Percentiles rank a stretch among this genome's conserved stretches.
These are phyloP conservation scores for Parietichytrium sp. DNA, from an alignment of 108 stramenopile genomes.

Conservation along the genomic window DNA sequence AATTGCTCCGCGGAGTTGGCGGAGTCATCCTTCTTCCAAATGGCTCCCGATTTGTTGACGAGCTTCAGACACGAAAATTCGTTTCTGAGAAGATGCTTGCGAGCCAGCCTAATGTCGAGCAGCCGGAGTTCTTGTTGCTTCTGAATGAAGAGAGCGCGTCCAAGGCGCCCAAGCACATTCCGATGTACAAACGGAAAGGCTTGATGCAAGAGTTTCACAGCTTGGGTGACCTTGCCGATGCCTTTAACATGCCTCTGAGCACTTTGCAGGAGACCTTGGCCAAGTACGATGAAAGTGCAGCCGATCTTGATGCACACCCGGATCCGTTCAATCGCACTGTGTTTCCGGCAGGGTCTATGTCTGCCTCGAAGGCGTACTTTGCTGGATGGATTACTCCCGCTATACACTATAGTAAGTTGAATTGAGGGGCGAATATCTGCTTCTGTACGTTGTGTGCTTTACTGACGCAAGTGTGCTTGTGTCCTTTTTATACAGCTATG, in stretches of 20 bases:
- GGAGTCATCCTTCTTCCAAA: slow-evolving; percentile 24
- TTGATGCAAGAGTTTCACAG: slow-evolving; percentile 71
- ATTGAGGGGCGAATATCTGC: no score
- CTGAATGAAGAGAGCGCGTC: slow-evolving; percentile 71
- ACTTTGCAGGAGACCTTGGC: slow-evolving; percentile 59
- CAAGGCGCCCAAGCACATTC: slow-evolving; percentile 80
- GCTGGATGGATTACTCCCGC: slow-evolving; percentile 43
- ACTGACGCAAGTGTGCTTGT: no score
- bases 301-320: background rate
- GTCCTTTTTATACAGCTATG: no score
- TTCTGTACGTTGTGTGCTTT: no score
- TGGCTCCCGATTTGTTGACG: slow-evolving; percentile 71
- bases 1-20: slow-evolving; percentile 43
- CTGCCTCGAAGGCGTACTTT: background rate
- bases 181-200: slow-evolving; percentile 78
- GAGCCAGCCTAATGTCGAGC: slow-evolving; percentile 59
- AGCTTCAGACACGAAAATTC: slow-evolving; percentile 68
- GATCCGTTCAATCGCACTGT: slow-evolving; percentile 18
- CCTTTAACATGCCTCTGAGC: slow-evolving; percentile 59
- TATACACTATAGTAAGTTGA: slow-evolving; percentile 43
- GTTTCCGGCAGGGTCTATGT: background rate
- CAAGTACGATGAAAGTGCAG: slow-evolving; percentile 66
- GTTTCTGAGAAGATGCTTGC: slow-evolving; percentile 74
- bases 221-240: slow-evolving; percentile 67
- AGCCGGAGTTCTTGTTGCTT: slow-evolving; percentile 71